These are phyloP conservation scores for Hippophae tibetana DNA, from an alignment of 306 rosid species.

Conservation along the genomic window DNA sequence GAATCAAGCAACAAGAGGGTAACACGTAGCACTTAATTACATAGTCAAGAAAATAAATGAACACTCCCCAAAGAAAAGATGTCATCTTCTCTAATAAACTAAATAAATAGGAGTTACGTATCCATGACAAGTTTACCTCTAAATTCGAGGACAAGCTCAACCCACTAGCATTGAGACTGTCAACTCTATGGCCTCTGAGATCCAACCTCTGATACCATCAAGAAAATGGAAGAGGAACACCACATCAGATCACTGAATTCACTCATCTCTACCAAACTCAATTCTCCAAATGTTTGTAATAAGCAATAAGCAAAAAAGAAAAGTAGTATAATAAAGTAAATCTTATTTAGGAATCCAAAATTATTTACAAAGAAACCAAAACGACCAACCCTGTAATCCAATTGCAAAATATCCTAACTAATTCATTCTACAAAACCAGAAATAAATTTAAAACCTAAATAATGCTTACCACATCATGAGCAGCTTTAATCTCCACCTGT, in stretches of 20 bases:
- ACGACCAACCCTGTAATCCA: no score
- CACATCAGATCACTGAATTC: background rate
- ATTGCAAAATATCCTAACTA: no score
- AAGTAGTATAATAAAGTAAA: no score
- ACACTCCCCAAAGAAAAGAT: background rate
- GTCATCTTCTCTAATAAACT: background rate
- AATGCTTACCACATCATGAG: slow-evolving; percentile 75
- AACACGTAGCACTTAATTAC: background rate
- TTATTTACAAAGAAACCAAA: no score
- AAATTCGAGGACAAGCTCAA: slow-evolving; percentile 84
- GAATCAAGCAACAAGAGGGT: background rate
- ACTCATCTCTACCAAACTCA: no score
- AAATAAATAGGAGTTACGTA: background rate
- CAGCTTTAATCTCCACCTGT: slow-evolving; percentile 79
- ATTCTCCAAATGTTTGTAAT: no score
- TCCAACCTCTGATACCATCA: slow-evolving; percentile 67
- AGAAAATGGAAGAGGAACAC: slow-evolving; percentile 1
- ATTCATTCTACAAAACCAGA: no score
- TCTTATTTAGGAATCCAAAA: no score
- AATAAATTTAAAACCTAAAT: no score
- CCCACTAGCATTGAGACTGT: slow-evolving; percentile 82
- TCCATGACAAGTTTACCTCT: slow-evolving; percentile 51
- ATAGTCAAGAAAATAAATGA: background rate
- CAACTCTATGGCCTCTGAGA: slow-evolving; percentile 95
- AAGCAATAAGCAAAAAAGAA: no score